phyloP scores from a whole-genome alignment of 306 rosid species.

The Corylus americana region DNA sequence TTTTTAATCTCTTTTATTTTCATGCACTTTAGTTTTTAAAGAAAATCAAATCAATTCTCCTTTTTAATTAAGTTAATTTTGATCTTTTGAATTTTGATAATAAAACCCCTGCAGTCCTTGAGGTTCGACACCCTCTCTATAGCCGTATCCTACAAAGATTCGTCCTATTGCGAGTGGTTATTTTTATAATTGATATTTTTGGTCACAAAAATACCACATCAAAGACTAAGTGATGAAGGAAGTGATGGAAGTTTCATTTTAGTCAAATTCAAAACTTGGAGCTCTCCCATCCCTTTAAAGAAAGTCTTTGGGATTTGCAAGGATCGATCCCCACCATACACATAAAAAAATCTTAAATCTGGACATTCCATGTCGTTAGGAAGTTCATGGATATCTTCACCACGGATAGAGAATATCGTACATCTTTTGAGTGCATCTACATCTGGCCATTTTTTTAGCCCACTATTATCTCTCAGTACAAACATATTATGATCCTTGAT shows the following conservation, averaged over 20 bases:
- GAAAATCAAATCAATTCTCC: too few species aligned
- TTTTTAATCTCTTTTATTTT: too few species aligned
- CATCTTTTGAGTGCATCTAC: neutral
- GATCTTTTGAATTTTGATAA: too few species aligned
- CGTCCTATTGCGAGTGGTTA: too few species aligned
- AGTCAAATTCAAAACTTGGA: slow-evolving; percentile 4
- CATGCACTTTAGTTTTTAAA: too few species aligned
- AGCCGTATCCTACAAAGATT: too few species aligned
- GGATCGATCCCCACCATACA: accelerated
- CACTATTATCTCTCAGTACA: accelerated
- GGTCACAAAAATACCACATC: too few species aligned
- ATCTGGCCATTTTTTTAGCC: neutral
- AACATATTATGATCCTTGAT: neutral
- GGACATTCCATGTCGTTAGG: slow-evolving; percentile 9
- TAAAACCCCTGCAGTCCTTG: too few species aligned
- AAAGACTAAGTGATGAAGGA: neutral
- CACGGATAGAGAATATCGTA: neutral
- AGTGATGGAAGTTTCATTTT: neutral
- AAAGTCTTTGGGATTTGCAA: neutral
- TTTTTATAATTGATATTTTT: too few species aligned
- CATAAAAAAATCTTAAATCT: neutral
- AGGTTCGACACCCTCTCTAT: too few species aligned
- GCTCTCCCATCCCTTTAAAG: neutral
- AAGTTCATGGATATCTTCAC: neutral
- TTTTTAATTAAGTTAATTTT: too few species aligned